Conservation (phyloP, 1,284 basidiomycete genomes). For the Afroboletus lepidellus region DNA sequence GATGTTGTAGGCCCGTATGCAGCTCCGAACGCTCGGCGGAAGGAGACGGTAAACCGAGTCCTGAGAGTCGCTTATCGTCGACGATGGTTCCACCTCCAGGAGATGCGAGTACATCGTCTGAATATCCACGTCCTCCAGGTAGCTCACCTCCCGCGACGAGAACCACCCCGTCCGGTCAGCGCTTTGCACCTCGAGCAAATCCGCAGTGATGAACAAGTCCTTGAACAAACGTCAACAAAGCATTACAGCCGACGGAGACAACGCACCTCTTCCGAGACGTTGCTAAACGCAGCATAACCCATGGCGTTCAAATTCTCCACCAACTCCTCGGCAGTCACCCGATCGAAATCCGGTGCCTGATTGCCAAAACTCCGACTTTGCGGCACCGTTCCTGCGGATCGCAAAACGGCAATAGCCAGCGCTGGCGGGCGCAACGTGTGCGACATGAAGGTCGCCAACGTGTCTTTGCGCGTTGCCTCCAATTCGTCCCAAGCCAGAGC, state of each 20-base stretch:
- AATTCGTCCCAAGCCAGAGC: slow-evolving; percentile 48
- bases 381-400: slow-evolving; percentile 25
- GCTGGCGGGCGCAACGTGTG: slow-evolving; percentile 62
- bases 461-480: slow-evolving; percentile 40
- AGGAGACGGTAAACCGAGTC: slow-evolving; percentile 70
- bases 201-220: slow-evolving; percentile 73
- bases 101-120: slow-evolving; percentile 73
- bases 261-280: slow-evolving; percentile 70
- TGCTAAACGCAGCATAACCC: slow-evolving; percentile 68
- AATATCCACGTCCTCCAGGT: slow-evolving; percentile 62
- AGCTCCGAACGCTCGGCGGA: slow-evolving; percentile 69
- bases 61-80: slow-evolving; percentile 65
- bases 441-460: slow-evolving; percentile 49
- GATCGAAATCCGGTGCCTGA: slow-evolving; percentile 66
- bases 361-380: slow-evolving; percentile 46
- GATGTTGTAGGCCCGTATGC: slow-evolving; percentile 69
- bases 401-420: slow-evolving; percentile 28
- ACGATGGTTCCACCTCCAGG: slow-evolving; percentile 66
- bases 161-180: slow-evolving; percentile 79
- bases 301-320: slow-evolving; percentile 74
- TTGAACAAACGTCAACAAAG: slow-evolving; percentile 27
- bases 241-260: background rate
- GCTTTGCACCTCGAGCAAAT: slow-evolving; percentile 76
- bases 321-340: slow-evolving; percentile 62
- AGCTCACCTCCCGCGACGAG: slow-evolving; percentile 49